Conservation (phyloP, 176 grass and related monocot genomes). For the Tillandsia fasciculata region DNA sequence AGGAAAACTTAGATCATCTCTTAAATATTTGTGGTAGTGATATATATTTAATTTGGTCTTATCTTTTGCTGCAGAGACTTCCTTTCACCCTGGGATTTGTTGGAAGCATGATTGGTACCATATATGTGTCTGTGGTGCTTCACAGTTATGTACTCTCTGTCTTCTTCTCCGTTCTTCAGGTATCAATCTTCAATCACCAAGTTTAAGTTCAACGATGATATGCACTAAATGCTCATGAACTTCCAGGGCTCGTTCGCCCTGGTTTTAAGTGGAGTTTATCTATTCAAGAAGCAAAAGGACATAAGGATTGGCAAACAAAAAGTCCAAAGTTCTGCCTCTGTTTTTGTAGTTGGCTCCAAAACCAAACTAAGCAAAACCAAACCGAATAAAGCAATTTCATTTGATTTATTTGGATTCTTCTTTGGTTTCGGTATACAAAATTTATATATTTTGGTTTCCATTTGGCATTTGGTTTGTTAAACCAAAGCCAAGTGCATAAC, state of each 20-base stretch:
- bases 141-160: slow-evolving; percentile 95
- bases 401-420: too few relatives aligned
- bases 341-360: too few relatives aligned
- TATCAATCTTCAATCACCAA: slow-evolving; percentile 14
- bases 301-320: too few relatives aligned
- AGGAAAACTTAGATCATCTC: not conserved
- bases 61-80: slow-evolving; percentile 57
- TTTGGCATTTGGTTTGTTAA: too few relatives aligned
- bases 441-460: too few relatives aligned
- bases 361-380: too few relatives aligned
- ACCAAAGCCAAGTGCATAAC: too few relatives aligned
- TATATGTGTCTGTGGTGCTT: slow-evolving; percentile 97
- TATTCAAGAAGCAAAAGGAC: too few relatives aligned
- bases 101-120: slow-evolving; percentile 74
- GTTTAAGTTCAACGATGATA: slow-evolving; percentile 4
- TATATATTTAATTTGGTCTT: slow-evolving; percentile 13
- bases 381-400: too few relatives aligned
- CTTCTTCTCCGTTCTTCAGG: slow-evolving; percentile 92
- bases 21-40: not conserved
- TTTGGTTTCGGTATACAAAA: too few relatives aligned
- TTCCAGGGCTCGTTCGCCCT: not conserved
- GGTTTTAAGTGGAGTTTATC: not conserved
- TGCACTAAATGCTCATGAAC: not conserved
- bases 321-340: too few relatives aligned
- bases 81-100: slow-evolving; percentile 91